Evolutionary conservation across 2,329 filamentous ascomycete species (phyloP).

Genomic region (Podosphaera fusca): DNA sequence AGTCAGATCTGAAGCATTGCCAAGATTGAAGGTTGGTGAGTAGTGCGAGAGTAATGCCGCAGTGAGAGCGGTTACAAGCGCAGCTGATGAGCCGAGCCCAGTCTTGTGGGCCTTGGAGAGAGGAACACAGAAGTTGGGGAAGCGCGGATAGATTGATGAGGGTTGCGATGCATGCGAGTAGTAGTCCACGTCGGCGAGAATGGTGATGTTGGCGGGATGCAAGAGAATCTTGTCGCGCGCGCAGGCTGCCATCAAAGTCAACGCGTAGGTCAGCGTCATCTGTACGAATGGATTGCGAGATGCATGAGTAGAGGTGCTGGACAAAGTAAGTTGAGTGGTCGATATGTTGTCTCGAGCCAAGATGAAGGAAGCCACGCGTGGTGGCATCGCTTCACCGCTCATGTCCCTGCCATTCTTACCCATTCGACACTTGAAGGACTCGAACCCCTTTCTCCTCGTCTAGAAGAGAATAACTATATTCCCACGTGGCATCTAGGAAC

Average conservation of each 20-base stretch:
- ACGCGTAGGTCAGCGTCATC: slow-evolving; percentile 65
- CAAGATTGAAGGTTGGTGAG: slow-evolving; percentile 38
- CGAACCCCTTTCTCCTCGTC: slow-evolving; percentile 56
- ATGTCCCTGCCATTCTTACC: background rate
- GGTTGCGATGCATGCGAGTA: slow-evolving; percentile 47
- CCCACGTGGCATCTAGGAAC: slow-evolving; percentile 70
- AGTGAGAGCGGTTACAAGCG: slow-evolving; percentile 72
- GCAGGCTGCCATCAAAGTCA: slow-evolving; percentile 48
- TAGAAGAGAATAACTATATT: slow-evolving; percentile 54
- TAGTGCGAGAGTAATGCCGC: slow-evolving; percentile 58
- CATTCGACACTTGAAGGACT: slow-evolving; percentile 41
- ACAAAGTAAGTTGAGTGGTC: slow-evolving; percentile 3
- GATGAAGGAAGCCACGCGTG: background rate
- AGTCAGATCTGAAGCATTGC: slow-evolving; percentile 27
- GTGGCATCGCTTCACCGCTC: background rate
- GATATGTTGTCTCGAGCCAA: background rate
- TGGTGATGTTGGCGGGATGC: slow-evolving; percentile 50
- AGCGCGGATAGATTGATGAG: slow-evolving; percentile 23
- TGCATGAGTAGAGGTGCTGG: slow-evolving; percentile 16
- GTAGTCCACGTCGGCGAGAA: slow-evolving; percentile 90
- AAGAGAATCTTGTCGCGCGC: slow-evolving; percentile 32
- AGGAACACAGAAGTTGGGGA: slow-evolving; percentile 55
- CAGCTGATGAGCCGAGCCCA: slow-evolving; percentile 81
- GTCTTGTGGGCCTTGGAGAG: slow-evolving; percentile 76
- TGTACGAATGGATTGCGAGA: slow-evolving; percentile 71